Conservation (phyloP, 768 basidiomycete species). For the Russula compacta region DNA sequence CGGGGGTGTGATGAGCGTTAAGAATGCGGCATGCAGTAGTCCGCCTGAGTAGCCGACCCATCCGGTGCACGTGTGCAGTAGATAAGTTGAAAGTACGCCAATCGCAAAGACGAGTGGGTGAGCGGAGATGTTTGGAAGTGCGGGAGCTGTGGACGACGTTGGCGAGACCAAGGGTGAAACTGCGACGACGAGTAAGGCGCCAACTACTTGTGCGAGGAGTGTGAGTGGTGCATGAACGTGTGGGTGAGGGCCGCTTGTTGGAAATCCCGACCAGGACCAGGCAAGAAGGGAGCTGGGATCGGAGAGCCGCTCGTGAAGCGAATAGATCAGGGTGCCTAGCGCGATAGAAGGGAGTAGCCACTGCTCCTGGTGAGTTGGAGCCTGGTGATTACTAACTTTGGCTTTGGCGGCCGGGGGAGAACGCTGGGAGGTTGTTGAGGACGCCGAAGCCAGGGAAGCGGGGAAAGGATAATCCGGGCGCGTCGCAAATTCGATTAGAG, state of each 20-base stretch:
- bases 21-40: constrained; percentile 50
- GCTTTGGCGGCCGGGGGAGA: neutral
- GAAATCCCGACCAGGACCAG: constrained; percentile 89
- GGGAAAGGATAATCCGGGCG: constrained; percentile 29
- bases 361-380: constrained; percentile 1
- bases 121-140: constrained; percentile 24
- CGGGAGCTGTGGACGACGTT: neutral
- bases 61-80: constrained; percentile 50
- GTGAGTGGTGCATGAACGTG: constrained; percentile 64
- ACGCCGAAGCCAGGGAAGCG: constrained; percentile 1
- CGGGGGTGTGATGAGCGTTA: constrained; percentile 53
- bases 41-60: constrained; percentile 68
- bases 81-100: constrained; percentile 43
- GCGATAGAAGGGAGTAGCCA: constrained; percentile 43
- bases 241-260: constrained; percentile 62
- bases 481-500: constrained; percentile 46
- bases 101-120: constrained; percentile 47
- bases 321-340: constrained; percentile 61
- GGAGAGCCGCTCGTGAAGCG: constrained; percentile 60
- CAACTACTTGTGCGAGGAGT: constrained; percentile 50
- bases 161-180: constrained; percentile 18
- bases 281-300: constrained; percentile 74
- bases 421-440: neutral
- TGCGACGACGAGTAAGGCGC: constrained; percentile 37
- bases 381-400: neutral